Base-by-base conservation (phyloP, 2,329 filamentous ascomycete species). In the Bipolaris bicolor region DNA sequence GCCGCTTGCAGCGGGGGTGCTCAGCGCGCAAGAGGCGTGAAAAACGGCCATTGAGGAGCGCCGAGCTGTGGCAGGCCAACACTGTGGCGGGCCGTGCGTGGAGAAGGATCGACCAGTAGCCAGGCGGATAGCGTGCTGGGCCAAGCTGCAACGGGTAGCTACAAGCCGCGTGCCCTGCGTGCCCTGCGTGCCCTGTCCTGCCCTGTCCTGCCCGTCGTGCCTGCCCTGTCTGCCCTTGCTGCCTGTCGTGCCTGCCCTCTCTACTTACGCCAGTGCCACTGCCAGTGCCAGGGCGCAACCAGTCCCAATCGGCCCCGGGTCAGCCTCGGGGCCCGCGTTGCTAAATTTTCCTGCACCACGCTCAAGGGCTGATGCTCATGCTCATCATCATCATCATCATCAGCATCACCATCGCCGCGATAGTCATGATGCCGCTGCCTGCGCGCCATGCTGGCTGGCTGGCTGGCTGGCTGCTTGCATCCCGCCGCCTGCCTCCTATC, bases 11-110 rank as follows among this genome's bases (percentile, higher is more conserved):
- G 41, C 16, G 16, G 15, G 41, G 24, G 22, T 24, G 60, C 60
- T 51, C 52, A 55, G 36, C 54, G 60, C 56, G 60, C 62, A 52
- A 60, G 64, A 64, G 62, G 62, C 65, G 67, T 61, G 53, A 66
- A 68, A 52, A 60, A 67, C 67, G 67, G 66, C 63, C 61, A 61
- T 64, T 61, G 58, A 65, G 63, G 61, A 55, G 61, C 62, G 65
- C 61, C 57, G 55, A 63, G 58, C 60, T 61, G 66, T 53, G 60
- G 61, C 60, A 62, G 41, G 61, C 61, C 55, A 57, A 60, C 58
- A 57, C 37, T 26, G 48, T 31, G 6, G 63, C 63, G 68, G 69
- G 64, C 66, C 69, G 69, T 69, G 68, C 64, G 61, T 62, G 64
- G 61, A 65, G 67, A 58, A 60, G 61, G 44, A 68, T 68, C 63